Percentiles rank a stretch among this genome's conserved stretches.
phyloP scores from a whole-genome alignment of 495 filamentous ascomycete species.

The Podospora pseudocomata region DNA sequence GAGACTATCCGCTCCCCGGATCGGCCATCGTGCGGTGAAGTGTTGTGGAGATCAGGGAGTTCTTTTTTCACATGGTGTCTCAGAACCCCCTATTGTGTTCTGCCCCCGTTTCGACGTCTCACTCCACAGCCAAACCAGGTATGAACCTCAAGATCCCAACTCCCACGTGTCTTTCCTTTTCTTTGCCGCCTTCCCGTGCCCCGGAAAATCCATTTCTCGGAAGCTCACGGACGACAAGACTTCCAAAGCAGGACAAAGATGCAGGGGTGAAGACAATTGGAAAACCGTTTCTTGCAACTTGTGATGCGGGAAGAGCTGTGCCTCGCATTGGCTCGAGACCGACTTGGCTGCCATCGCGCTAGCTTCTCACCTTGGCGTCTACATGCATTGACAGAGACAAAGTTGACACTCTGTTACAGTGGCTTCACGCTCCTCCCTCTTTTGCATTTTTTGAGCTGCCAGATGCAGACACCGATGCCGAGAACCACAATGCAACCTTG shows the following conservation, averaged over 20 bases:
- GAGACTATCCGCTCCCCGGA: background rate
- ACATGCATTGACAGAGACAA: no score
- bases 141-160: background rate
- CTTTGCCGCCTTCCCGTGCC: background rate
- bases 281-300: background rate
- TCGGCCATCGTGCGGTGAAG: background rate
- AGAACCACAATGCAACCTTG: background rate
- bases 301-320: background rate
- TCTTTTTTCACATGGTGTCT: background rate
- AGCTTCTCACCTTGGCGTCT: background rate
- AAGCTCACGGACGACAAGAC: background rate
- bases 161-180: background rate
- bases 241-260: background rate
- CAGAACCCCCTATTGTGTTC: background rate
- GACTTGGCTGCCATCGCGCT: background rate
- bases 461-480: background rate
- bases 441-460: background rate
- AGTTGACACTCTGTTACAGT: no score
- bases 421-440: no score
- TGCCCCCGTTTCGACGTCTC: background rate
- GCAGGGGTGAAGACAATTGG: background rate
- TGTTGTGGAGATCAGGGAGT: background rate
- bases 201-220: background rate
- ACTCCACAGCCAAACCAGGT: background rate
- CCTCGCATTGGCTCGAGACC: background rate